Evolutionary conservation across 2,329 filamentous ascomycete genomes (phyloP).

Genomic region (Ceratocystis cubensis): DNA sequence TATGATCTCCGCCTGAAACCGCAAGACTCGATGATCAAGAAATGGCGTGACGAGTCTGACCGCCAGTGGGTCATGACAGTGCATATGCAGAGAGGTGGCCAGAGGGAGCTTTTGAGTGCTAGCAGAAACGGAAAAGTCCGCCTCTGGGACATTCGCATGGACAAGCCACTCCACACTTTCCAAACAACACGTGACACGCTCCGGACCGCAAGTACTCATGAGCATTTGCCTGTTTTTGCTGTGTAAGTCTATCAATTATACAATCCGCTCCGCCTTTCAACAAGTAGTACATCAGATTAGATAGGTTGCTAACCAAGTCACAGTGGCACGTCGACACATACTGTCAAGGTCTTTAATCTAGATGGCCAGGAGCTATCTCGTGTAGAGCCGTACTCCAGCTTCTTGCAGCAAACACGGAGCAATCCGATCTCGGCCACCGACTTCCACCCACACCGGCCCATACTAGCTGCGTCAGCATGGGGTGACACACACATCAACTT

Average conservation of each 20-base stretch:
- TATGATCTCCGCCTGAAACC: constrained; percentile 81
- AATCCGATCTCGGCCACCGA: constrained; percentile 77
- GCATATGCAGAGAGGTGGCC: constrained; percentile 90
- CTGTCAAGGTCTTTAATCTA: constrained; percentile 86
- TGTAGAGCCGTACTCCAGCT: constrained; percentile 81
- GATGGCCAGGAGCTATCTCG: constrained; percentile 66
- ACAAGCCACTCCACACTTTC: constrained; percentile 60
- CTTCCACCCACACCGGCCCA: constrained; percentile 89
- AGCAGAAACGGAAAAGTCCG: constrained; percentile 88
- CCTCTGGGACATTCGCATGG: constrained; percentile 90
- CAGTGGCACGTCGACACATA: constrained; percentile 77
- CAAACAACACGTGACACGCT: constrained; percentile 64
- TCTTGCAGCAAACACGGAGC: constrained; percentile 67
- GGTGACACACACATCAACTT: constrained; percentile 87
- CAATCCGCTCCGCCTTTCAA: background rate
- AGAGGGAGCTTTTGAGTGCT: constrained; percentile 80
- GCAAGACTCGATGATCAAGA: constrained; percentile 84
- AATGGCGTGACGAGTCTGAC: constrained; percentile 81
- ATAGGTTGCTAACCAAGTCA: constrained; percentile 16
- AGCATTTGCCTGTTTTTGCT: constrained; percentile 91
- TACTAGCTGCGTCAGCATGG: constrained; percentile 74
- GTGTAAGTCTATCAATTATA: constrained; percentile 47
- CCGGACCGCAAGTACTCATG: constrained; percentile 80
- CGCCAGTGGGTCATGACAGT: constrained; percentile 92
- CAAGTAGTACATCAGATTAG: background rate